Percentiles rank a stretch among this genome's conserved stretches.
phyloP scores from a whole-genome alignment of 371 early-diverging fungal genomes.

The Synchytrium microbalum region DNA sequence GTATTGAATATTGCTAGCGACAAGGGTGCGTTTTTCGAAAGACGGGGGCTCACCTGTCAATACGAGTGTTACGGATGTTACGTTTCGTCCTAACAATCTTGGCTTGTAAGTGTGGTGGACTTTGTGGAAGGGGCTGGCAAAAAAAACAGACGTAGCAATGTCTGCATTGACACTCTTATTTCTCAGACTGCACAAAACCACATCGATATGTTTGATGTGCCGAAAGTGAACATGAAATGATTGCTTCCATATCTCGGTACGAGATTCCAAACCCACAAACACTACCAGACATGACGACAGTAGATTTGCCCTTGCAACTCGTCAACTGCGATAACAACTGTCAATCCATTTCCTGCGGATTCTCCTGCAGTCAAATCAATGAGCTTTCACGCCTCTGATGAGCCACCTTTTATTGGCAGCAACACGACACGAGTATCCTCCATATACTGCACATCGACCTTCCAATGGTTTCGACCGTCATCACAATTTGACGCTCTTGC shows the following conservation, averaged over 20 bases:
- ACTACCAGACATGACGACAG: no score
- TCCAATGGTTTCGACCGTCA: conserved; percentile 62
- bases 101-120: no score
- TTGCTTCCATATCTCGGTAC: conserved; percentile 80
- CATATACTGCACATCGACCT: conserved; percentile 74
- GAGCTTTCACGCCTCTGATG: conserved; percentile 78
- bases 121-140: no score
- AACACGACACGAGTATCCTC: conserved; percentile 64
- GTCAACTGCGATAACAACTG: not conserved
- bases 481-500: conserved; percentile 47
- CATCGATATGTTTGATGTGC: conserved; percentile 83
- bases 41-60: conserved; percentile 58
- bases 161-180: no score
- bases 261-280: not conserved
- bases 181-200: conserved; percentile 53
- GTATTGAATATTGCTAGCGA: conserved; percentile 61
- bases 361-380: conserved; percentile 63
- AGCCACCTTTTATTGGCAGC: conserved; percentile 72
- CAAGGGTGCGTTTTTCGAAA: conserved; percentile 46
- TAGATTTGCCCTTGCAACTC: no score
- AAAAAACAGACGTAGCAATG: no score
- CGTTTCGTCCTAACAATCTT: conserved; percentile 86
- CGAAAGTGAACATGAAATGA: conserved; percentile 66
- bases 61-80: conserved; percentile 71
- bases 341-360: conserved; percentile 35